A percentile compares a stretch with the other conserved stretches of the same genome.
These are phyloP conservation scores for Fusarium drepaniforme DNA, from an alignment of 2,329 filamentous ascomycete genomes.

Conservation along the genomic window DNA sequence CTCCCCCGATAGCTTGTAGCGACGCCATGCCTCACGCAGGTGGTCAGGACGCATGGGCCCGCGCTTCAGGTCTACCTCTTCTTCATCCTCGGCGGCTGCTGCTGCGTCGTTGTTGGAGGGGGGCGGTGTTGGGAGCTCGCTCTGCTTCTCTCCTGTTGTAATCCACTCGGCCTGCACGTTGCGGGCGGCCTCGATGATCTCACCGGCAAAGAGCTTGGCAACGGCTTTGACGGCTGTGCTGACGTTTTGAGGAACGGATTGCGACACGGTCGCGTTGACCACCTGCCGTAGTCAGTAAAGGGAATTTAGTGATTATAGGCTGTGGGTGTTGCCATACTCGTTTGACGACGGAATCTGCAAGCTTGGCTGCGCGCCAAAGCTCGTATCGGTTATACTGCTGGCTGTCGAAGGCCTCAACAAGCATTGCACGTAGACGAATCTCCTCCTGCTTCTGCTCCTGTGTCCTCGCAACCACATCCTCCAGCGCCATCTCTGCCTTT, in stretches of 20 bases:
- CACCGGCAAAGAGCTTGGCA: slow-evolving; percentile 81
- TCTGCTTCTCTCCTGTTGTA: slow-evolving; percentile 68
- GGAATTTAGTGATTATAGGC: not conserved
- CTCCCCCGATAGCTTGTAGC: slow-evolving; percentile 73
- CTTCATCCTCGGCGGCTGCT: slow-evolving; percentile 42
- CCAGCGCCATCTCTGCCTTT: slow-evolving; percentile 66
- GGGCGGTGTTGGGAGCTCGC: slow-evolving; percentile 61
- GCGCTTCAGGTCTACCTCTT: slow-evolving; percentile 49
- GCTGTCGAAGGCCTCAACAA: slow-evolving; percentile 74
- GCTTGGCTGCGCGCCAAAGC: slow-evolving; percentile 75
- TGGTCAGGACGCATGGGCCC: slow-evolving; percentile 80
- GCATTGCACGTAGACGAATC: slow-evolving; percentile 67
- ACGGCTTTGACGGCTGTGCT: slow-evolving; percentile 82
- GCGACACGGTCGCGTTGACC: slow-evolving; percentile 84
- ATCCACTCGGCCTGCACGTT: slow-evolving; percentile 80
- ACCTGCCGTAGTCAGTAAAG: slow-evolving; percentile 59
- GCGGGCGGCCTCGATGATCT: slow-evolving; percentile 79
- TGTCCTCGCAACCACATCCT: slow-evolving; percentile 70
- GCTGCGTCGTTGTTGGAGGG: slow-evolving; percentile 49
- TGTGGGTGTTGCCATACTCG: slow-evolving; percentile 60
- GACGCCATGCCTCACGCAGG: slow-evolving; percentile 77
- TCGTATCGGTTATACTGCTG: slow-evolving; percentile 79
- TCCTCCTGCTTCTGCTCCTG: slow-evolving; percentile 77
- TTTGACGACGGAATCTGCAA: slow-evolving; percentile 77
- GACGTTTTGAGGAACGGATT: slow-evolving; percentile 80